These are phyloP conservation scores for Botrytis porri DNA, from an alignment of 2,329 filamentous ascomycete genomes.

Conservation along the genomic window DNA sequence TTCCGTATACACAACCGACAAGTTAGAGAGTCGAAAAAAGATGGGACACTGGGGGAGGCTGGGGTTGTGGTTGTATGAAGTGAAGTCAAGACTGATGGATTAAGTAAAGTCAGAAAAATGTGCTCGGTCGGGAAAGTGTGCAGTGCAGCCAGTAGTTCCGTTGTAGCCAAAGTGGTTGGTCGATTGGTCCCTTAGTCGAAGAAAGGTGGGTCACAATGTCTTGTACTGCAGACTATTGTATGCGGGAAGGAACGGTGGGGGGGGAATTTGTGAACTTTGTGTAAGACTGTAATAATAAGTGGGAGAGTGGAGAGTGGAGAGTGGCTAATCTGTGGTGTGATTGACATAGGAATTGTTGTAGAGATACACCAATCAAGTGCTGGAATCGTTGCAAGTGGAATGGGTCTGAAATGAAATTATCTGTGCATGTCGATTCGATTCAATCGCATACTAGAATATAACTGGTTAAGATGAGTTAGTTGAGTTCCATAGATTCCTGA, in stretches of 20 bases:
- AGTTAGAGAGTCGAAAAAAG: neutral
- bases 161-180: neutral
- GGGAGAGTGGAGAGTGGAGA: neutral
- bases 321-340: neutral
- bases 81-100: neutral
- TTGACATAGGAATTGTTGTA: neutral
- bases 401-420: neutral
- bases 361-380: neutral
- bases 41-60: slow-evolving; percentile 10
- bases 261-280: neutral
- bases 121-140: slow-evolving; percentile 15
- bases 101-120: neutral
- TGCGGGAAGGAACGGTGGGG: slow-evolving; percentile 17
- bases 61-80: slow-evolving; percentile 14
- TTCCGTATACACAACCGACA: slow-evolving; percentile 16
- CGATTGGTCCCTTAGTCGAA: neutral
- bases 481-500: too few relatives aligned
- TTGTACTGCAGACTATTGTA: slow-evolving; percentile 12
- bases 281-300: neutral
- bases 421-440: neutral
- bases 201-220: neutral
- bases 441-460: neutral
- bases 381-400: neutral
- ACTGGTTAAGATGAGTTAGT: neutral
- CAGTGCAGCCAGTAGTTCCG: slow-evolving; percentile 7